Evolutionary conservation across 805 yeast species (phyloP).

Genomic region (Jamesozyma gamospora): DNA sequence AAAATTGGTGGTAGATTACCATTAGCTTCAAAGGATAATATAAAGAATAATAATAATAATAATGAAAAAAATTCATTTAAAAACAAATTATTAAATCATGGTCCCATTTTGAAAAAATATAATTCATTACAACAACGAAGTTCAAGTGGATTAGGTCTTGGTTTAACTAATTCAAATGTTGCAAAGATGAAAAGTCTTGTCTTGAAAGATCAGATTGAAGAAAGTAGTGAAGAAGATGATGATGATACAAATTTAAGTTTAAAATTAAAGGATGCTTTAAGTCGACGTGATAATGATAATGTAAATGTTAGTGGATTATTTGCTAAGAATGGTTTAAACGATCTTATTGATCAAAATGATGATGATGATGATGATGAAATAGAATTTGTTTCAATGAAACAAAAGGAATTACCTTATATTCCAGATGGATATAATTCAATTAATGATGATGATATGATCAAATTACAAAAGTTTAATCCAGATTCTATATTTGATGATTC

Average conservation of each 20-base stretch:
- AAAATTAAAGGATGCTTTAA: slow-evolving; percentile 27
- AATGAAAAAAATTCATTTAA: not conserved
- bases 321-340: not conserved
- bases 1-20: slow-evolving; percentile 17
- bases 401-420: slow-evolving; percentile 32
- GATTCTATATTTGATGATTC: not conserved
- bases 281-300: slow-evolving; percentile 10
- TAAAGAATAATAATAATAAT: slow-evolving; percentile 7
- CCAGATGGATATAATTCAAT: slow-evolving; percentile 40
- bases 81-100: not conserved
- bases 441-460: slow-evolving; percentile 23
- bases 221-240: slow-evolving; percentile 16
- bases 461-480: slow-evolving; percentile 12
- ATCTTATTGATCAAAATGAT: not conserved
- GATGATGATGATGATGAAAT: slow-evolving; percentile 12
- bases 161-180: slow-evolving; percentile 3
- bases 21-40: slow-evolving; percentile 26
- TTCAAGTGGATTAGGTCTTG: not conserved
- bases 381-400: slow-evolving; percentile 35
- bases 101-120: slow-evolving; percentile 22
- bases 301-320: not conserved
- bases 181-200: slow-evolving; percentile 23
- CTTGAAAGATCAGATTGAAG: slow-evolving; percentile 19
- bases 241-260: slow-evolving; percentile 9
- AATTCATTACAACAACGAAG: slow-evolving; percentile 13